Percentiles rank a stretch among this genome's conserved stretches.
phyloP scores from a whole-genome alignment of 768 basidiomycete species.

The Rhodotorula taiwanensis region DNA sequence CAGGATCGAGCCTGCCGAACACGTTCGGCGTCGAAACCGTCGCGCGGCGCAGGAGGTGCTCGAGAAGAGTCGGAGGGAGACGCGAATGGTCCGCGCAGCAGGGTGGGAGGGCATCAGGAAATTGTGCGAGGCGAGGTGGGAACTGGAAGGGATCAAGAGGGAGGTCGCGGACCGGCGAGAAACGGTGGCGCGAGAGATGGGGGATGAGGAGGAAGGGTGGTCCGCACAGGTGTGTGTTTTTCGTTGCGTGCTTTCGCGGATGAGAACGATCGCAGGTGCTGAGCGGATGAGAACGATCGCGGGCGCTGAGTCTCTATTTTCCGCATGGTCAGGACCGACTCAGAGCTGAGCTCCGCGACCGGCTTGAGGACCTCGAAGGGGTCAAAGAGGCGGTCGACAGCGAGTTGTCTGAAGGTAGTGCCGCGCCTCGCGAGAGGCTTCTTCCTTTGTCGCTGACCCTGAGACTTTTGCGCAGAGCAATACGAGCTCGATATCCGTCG shows the following conservation, averaged over 20 bases:
- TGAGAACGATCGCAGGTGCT: background rate
- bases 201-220: background rate
- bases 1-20: too few species aligned
- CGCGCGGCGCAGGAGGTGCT: slow-evolving; percentile 1
- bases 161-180: background rate
- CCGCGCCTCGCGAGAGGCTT: too few species aligned
- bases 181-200: background rate
- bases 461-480: too few species aligned
- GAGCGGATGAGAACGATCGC: background rate
- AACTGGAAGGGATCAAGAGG: background rate
- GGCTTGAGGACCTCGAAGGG: slow-evolving; percentile 10
- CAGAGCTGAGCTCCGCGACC: slow-evolving; percentile 6
- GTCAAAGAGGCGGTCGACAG: slow-evolving; percentile 20
- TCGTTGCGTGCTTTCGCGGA: background rate
- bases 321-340: slow-evolving; percentile 25
- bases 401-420: slow-evolving; percentile 34
- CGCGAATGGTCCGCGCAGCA: slow-evolving; percentile 18
- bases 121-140: slow-evolving; percentile 3
- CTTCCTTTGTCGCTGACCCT: too few species aligned
- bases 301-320: too few species aligned
- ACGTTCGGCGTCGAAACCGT: too few species aligned
- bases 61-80: slow-evolving; percentile 25
- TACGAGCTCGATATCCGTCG: slow-evolving; percentile 6
- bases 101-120: background rate
- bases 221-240: background rate